Base-by-base conservation (phyloP, 352 stramenopile species). In the Thalassiosira hispida region DNA sequence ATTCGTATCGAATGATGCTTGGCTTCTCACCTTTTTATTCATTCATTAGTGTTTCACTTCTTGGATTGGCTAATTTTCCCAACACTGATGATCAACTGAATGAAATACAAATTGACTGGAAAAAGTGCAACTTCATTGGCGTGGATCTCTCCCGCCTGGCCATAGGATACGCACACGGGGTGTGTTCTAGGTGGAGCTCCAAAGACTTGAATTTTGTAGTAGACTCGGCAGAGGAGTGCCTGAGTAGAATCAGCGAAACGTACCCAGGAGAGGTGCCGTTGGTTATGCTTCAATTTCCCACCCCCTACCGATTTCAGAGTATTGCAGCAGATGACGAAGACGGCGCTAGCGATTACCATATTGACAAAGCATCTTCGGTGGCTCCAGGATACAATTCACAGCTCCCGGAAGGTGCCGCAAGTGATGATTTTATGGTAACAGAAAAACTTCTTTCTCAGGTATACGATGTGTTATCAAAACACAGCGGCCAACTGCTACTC, bases 341-440 rank as follows among this genome's bases (percentile, higher is more conserved):
- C 14, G 33, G 75, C 16, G 35, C 20, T 1, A 57, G 18, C 2
- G 40, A 49, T 49, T 4, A 49, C 40, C 3, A 47, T 29, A 29
- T 71, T 33, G 55, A 70, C 5, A 49, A 12, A 47, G 23, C 52
- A 73, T 33, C 75, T 27, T 65, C 64, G 23, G 65, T 63, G 9
- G 33, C 62, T 38, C 49, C 25, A 35, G 52, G 62, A 1, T 86
- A 74, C 16, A 93, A 93, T 71, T 55, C 79, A 44, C 85, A 93
- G 63, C 71, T 93, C 25, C 87, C 87, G n/a, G 44, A 55, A 31
- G 79, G 75, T 70, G 56, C 65, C 18, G 51, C 69, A 18, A 53
- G 61, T 46, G 59, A 79, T 65, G 78, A 79, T 46, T 93, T 91
- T 40, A 93, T 93, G 87, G 87, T 91, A 2, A 89, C 87, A 40